These are phyloP conservation scores for Apiotrichum montevideense DNA, from an alignment of 1,284 basidiomycete genomes.

Conservation along the genomic window DNA sequence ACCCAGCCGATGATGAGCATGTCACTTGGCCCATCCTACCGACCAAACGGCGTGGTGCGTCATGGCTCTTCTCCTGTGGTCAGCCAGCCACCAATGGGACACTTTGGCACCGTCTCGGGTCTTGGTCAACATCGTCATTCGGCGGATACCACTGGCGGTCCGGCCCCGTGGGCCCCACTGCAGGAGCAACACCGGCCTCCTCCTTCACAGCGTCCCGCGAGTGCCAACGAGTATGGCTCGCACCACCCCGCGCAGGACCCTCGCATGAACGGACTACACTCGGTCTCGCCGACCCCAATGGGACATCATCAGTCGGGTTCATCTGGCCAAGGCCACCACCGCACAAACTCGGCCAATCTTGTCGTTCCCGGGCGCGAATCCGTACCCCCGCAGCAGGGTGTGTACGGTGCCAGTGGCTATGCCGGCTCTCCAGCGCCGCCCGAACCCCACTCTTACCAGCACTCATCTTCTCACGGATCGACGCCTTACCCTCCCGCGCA, in stretches of 20 bases:
- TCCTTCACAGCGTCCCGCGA: slow-evolving; percentile 2
- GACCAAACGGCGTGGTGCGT: not conserved
- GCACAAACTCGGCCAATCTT: slow-evolving; percentile 4
- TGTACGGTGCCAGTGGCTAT: not conserved
- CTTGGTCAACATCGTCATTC: slow-evolving; percentile 29
- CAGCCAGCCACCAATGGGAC: not conserved
- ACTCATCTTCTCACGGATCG: not conserved
- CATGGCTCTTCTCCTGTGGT: not conserved
- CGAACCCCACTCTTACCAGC: not conserved
- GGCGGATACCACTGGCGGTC: slow-evolving; percentile 9
- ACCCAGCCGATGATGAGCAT: slow-evolving; percentile 33
- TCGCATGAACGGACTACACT: not conserved
- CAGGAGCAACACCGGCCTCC: slow-evolving; percentile 21
- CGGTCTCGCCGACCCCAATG: not conserved
- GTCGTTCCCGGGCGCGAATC: not conserved
- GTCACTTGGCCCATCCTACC: slow-evolving; percentile 27
- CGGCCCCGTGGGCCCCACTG: slow-evolving; percentile 30
- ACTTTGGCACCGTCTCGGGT: not conserved
- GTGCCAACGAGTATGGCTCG: not conserved
- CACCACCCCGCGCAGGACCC: not conserved
- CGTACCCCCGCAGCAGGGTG: not conserved
- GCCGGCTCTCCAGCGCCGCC: not conserved
- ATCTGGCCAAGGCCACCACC: not conserved
- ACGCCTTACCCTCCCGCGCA: not conserved
- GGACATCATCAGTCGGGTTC: not conserved